Evolutionary conservation across 805 yeast genomes (phyloP).

Genomic region (Cyberlindnera suaveolens): DNA sequence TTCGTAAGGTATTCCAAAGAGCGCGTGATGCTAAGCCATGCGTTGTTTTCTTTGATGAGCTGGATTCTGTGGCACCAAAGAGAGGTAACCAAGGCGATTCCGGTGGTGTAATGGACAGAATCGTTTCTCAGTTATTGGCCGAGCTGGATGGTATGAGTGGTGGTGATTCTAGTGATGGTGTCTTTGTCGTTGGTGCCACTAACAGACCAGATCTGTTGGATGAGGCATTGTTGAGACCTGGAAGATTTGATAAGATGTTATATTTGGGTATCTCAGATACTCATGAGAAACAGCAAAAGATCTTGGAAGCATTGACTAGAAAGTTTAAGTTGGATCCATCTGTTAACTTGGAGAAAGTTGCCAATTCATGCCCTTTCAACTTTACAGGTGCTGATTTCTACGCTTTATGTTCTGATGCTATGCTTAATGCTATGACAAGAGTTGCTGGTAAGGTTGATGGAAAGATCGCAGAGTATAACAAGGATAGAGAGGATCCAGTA

Average conservation of each 20-base stretch:
- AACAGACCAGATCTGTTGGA: constrained; percentile 93
- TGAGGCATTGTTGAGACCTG: constrained; percentile 90
- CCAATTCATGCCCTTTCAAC: constrained; percentile 75
- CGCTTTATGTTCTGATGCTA: constrained; percentile 91
- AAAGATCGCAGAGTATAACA: constrained; percentile 51
- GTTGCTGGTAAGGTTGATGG: constrained; percentile 71
- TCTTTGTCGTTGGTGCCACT: constrained; percentile 98
- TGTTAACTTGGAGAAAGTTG: constrained; percentile 54
- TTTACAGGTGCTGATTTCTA: constrained; percentile 98
- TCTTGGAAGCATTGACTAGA: constrained; percentile 81
- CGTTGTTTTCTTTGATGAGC: constrained; percentile 94
- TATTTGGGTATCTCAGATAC: constrained; percentile 92
- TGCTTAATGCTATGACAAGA: constrained; percentile 94
- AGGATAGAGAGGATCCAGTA: constrained; percentile 35
- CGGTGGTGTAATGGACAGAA: constrained; percentile 98
- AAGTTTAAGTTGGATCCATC: constrained; percentile 60
- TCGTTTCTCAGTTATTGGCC: constrained; percentile 90
- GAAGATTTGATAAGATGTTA: constrained; percentile 91
- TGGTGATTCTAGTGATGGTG: constrained; percentile 71
- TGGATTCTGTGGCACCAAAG: constrained; percentile 97
- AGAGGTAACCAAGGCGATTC: constrained; percentile 98
- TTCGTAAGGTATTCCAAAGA: constrained; percentile 84
- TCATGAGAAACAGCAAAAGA: constrained; percentile 79
- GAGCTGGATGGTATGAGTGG: constrained; percentile 96
- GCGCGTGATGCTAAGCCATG: constrained; percentile 98